Conservation (phyloP, 305 asterid species). For the Fraxinus ornus region DNA sequence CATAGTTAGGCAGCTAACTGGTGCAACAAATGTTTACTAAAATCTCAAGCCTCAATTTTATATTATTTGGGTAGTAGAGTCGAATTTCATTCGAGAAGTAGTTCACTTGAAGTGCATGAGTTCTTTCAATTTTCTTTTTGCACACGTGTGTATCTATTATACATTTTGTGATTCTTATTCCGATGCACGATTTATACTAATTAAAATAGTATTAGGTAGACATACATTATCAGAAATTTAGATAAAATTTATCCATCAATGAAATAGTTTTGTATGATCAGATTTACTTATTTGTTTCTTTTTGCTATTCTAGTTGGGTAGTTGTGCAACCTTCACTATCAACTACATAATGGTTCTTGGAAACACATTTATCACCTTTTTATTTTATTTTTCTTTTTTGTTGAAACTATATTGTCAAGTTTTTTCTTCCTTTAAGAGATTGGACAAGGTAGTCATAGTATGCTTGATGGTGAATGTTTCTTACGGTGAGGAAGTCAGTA, state of each 20-base stretch:
- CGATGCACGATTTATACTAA: not conserved
- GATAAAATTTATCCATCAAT: not conserved
- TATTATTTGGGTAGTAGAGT: not conserved
- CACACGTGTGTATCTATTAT: not conserved
- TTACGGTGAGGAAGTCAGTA: not conserved
- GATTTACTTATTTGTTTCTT: not conserved
- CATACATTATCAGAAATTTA: not conserved
- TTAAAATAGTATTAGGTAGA: not conserved
- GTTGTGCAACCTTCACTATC: slow-evolving; percentile 11
- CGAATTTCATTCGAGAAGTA: not conserved
- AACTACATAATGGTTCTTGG: slow-evolving; percentile 19
- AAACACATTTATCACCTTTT: slow-evolving; percentile 8
- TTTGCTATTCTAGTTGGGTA: not conserved
- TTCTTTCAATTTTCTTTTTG: not conserved
- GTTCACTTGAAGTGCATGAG: not conserved
- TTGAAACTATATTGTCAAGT: slow-evolving; percentile 29
- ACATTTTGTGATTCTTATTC: not conserved
- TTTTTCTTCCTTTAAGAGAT: slow-evolving; percentile 30
- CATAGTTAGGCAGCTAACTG: not conserved
- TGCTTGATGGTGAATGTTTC: not conserved
- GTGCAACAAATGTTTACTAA: not conserved
- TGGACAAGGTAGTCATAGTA: slow-evolving; percentile 15
- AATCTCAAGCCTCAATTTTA: not conserved
- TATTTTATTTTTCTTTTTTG: not conserved
- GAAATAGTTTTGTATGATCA: not conserved